phyloP scores from a whole-genome alignment of 176 grass and related monocot species.

The Miscanthus lutarioriparius region DNA sequence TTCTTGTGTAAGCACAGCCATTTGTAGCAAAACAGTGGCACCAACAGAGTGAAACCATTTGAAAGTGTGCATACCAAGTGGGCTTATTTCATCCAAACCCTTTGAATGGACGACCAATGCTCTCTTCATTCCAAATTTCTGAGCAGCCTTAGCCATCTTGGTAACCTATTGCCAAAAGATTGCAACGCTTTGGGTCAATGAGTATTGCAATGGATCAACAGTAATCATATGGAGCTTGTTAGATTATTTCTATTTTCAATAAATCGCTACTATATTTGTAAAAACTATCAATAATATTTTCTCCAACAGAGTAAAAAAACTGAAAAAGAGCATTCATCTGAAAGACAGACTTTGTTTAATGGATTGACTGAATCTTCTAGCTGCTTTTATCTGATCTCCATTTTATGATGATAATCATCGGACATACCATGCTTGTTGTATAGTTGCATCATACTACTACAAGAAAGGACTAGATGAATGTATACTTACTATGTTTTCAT shows the following conservation, averaged over 20 bases:
- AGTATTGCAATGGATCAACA: constrained; percentile 9
- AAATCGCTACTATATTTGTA: background rate
- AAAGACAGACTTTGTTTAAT: background rate
- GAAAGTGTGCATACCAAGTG: constrained; percentile 64
- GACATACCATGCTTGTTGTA: constrained; percentile 1
- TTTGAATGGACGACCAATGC: constrained; percentile 94
- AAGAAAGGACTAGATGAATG: constrained; percentile 12
- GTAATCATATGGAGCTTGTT: background rate
- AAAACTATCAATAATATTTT: background rate
- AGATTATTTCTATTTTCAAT: constrained; percentile 13
- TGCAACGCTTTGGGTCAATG: background rate
- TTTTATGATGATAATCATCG: background rate
- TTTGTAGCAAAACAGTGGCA: constrained; percentile 23
- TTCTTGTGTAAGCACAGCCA: background rate
- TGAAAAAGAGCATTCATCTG: background rate
- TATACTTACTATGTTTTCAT: constrained; percentile 85
- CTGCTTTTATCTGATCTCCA: background rate
- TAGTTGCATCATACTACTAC: constrained; percentile 1
- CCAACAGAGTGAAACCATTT: constrained; percentile 17
- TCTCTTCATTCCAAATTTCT: constrained; percentile 89
- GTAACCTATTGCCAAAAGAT: constrained; percentile 49
- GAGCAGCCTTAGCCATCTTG: constrained; percentile 96
- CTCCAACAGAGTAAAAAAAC: background rate
- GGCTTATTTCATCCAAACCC: constrained; percentile 98
- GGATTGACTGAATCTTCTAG: background rate